Conservation (phyloP, 495 filamentous ascomycete species). For the Penicillium desertorum region DNA sequence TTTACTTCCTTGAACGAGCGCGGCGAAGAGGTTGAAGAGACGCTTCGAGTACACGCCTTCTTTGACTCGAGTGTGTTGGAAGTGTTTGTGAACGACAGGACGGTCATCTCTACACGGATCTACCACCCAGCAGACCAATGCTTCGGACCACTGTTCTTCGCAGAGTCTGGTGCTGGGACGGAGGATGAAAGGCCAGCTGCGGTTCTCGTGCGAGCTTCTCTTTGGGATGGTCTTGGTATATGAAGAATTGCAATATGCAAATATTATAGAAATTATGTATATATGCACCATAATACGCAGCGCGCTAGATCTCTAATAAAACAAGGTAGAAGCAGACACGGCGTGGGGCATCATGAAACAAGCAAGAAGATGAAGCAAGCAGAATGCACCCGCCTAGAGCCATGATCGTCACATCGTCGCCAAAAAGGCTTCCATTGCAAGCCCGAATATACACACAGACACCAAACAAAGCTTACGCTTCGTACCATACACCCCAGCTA, state of each 20-base stretch:
- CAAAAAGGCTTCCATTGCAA: conserved; percentile 5
- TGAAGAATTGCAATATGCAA: not conserved
- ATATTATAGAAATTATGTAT: conserved; percentile 7
- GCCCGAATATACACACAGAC: conserved; percentile 7
- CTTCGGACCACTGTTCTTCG: conserved; percentile 31
- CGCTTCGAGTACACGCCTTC: conserved; percentile 36
- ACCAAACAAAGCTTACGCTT: conserved; percentile 11
- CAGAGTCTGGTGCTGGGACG: conserved; percentile 11
- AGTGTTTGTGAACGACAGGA: conserved; percentile 43
- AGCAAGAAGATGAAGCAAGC: conserved; percentile 13
- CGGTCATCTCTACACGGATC: conserved; percentile 39
- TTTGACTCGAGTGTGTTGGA: conserved; percentile 42
- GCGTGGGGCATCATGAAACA: conserved; percentile 15
- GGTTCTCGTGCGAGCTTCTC: conserved; percentile 24
- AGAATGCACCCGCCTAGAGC: conserved; percentile 17
- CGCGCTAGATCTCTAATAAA: conserved; percentile 8
- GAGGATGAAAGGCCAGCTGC: conserved; percentile 8
- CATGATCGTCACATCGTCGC: conserved; percentile 29
- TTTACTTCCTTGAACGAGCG: conserved; percentile 28
- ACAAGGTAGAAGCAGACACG: conserved; percentile 6
- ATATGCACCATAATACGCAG: not conserved
- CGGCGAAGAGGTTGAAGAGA: conserved; percentile 31
- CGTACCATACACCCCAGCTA: conserved; percentile 26
- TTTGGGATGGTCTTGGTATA: conserved; percentile 37
- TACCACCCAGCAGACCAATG: conserved; percentile 24